Evolutionary conservation across 192 early-diverging fungal species (phyloP), one percentile per base, ranked within the genome.

Genomic region (Thoreauomyces humboldtii): DNA sequence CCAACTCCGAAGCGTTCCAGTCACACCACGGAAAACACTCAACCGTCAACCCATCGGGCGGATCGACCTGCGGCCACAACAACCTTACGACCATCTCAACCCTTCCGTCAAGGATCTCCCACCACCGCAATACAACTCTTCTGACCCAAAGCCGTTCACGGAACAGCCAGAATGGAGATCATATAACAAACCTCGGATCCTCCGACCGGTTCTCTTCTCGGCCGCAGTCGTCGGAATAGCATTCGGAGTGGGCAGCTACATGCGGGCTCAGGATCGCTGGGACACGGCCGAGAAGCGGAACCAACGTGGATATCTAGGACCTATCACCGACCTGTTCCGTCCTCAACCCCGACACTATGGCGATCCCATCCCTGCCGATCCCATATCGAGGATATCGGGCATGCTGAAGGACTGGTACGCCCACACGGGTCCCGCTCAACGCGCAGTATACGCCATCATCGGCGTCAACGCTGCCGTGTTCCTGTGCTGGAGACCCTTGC

Each of bases 401-500:
- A 51, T 60, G 65, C 6, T 68, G 9, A n/a, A 35, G 0, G 22
- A 68, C 44, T 21, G 33, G 19, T 80, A 50, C 56, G 61, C 54
- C 19, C 42, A 63, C 19, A 41, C 64, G 4, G 52, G 75, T 4
- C 37, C 76, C 42, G 65, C 54, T 14, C 63, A 65, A 52, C 71
- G 63, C 56, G 75, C 66, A 44, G 73, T 80, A 24, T 71, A 53
- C 31, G 48, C 55, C 24, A 74, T 94, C 19, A 86, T 88, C 6
- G 90, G 75, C n/a, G 29, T 91, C 54, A 92, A 93, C 50, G 66
- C 78, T 0, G 72, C 80, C n/a, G 86, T 94, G 17, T 91, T 90
- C 80, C 76, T 61, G 1, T 75, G 80, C 34, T 96, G 94, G 94
- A 86, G 85, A 59, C 60, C 92, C 0, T 85, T 81, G 22, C 63